Base-by-base conservation (phyloP, 1,139 yeast genomes). In the Hanseniaspora uvarum region DNA sequence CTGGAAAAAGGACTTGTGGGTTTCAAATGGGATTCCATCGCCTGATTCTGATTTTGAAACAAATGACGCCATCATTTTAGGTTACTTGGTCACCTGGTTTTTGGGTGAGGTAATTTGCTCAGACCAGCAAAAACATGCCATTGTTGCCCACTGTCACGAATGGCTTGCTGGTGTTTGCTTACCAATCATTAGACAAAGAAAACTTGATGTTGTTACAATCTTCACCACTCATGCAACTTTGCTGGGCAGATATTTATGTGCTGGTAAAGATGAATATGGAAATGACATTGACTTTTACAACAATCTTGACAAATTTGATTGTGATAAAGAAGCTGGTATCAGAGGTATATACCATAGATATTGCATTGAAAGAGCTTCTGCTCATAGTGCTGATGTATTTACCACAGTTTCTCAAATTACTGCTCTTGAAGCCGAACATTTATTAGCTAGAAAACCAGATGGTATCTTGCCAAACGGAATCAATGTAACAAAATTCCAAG, bases 91-190 rank as follows among this genome's bases (percentile, higher is more conserved):
- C 37, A 95, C 97, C 1, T 92, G 98, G 98, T 89, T 92, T 69
- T 74, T 92, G 59, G 98, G 98, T 16, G 97, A 92, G 68, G 78
- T 86, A 68, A 88, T 86, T 14, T 81, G 77, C 65, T 80, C 81
- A 62, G 96, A 92, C 67, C 77, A 80, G 37, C 47, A 43, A 30
- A 83, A 83, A 54, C 79, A 88, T 59, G 96, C 97, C 1, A 89
- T 92, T 53, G 82, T 92, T 60, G 85, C 94, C 56, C 98, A 92
- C 66, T 88, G 86, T 70, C 98, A 92, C 70, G 98, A 92, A 70
- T 92, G 98, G 98, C 76, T 92, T 55, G 97, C 98, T 1, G 97
- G 97, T 61, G 87, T 92, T 46, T 96, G 96, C 0, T 73, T 92
- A 59, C 97, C 98, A 0, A 74, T 92, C 58, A 88, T 96, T 68